These are phyloP conservation scores for Alternaria panax DNA, from an alignment of 2,329 filamentous ascomycete genomes.

Conservation along the genomic window DNA sequence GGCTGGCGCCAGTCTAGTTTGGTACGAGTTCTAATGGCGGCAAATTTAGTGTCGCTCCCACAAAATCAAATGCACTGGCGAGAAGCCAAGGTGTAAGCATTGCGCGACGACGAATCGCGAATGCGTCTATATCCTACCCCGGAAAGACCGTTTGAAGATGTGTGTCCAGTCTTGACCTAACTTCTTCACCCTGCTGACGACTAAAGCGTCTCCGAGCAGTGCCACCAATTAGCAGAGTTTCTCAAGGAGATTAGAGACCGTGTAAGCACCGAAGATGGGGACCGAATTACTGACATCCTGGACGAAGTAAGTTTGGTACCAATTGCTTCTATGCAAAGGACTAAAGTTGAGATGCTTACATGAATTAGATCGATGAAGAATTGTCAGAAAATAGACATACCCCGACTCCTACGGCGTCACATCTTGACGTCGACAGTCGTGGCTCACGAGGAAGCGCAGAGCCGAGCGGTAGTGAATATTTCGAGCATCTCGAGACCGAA, in stretches of 20 bases:
- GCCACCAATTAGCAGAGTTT: constrained; percentile 36
- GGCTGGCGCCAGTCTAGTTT: not conserved
- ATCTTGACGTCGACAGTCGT: constrained; percentile 28
- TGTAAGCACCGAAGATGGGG: constrained; percentile 30
- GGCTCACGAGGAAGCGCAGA: constrained; percentile 21
- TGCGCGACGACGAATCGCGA: constrained; percentile 43
- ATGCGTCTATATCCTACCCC: constrained; percentile 51
- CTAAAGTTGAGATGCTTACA: constrained; percentile 13
- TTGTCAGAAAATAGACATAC: constrained; percentile 27
- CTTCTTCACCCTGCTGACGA: constrained; percentile 16
- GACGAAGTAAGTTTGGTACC: constrained; percentile 24
- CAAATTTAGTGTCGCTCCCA: constrained; percentile 45
- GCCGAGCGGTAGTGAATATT: constrained; percentile 6
- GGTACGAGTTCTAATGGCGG: constrained; percentile 19
- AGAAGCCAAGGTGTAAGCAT: constrained; percentile 47
- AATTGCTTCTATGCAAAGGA: not conserved
- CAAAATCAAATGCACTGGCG: constrained; percentile 53
- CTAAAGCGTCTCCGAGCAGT: constrained; percentile 39
- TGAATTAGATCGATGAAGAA: constrained; percentile 37
- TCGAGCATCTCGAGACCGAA: constrained; percentile 27
- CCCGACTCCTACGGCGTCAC: constrained; percentile 20
- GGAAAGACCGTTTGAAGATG: constrained; percentile 50
- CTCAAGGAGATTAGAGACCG: constrained; percentile 26
- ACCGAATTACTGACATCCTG: constrained; percentile 33
- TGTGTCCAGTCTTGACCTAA: constrained; percentile 20